Conservation (phyloP, 1,139 yeast species). For the Kodamaea arcana region DNA sequence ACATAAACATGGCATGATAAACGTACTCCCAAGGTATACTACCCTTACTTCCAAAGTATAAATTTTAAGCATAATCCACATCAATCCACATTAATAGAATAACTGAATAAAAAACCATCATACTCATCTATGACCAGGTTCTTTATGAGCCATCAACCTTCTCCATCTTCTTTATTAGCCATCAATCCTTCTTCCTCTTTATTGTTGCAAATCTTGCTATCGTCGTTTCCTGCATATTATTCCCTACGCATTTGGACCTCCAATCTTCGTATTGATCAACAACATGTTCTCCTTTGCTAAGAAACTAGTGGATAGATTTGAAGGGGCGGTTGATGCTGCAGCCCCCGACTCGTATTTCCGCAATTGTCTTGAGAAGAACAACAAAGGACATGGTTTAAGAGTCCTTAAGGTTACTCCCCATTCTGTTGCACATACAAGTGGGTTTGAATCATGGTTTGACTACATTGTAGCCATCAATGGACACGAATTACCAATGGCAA, state of each 20-base stretch:
- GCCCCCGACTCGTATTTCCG: slow-evolving; percentile 52
- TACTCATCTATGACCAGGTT: no score
- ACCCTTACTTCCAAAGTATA: no score
- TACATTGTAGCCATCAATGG: slow-evolving; percentile 76
- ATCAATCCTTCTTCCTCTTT: no score
- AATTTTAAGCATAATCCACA: no score
- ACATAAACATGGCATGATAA: no score
- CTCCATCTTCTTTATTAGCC: no score
- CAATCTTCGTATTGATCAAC: background rate
- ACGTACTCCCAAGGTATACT: no score
- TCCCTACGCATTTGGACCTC: background rate
- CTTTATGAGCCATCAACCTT: no score
- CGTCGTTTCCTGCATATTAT: background rate
- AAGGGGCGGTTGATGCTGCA: slow-evolving; percentile 32
- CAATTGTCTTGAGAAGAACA: slow-evolving; percentile 35
- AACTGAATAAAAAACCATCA: no score
- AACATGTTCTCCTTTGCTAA: slow-evolving; percentile 86
- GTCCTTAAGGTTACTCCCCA: slow-evolving; percentile 40
- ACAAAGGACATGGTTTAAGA: slow-evolving; percentile 42
- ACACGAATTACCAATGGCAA: slow-evolving; percentile 57
- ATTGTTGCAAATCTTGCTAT: no score
- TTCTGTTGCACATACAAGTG: slow-evolving; percentile 33
- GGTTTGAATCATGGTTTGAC: slow-evolving; percentile 82
- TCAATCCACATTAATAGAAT: no score
- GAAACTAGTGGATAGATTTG: slow-evolving; percentile 74